phyloP scores from a whole-genome alignment of 1,284 basidiomycete genomes.

The Ustilago curta region DNA sequence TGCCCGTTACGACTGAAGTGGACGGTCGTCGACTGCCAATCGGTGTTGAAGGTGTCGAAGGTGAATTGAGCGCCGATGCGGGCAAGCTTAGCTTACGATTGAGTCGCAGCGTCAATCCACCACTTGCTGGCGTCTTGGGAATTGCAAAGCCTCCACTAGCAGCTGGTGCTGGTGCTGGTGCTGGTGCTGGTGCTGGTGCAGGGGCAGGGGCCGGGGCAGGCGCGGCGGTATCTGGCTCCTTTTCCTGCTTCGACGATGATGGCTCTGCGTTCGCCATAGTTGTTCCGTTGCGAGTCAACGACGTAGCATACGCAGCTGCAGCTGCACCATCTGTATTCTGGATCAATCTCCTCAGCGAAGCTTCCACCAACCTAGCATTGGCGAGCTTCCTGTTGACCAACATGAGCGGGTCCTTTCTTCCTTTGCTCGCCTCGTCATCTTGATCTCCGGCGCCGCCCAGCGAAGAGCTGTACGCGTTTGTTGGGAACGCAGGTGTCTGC shows the following conservation, averaged over 20 bases:
- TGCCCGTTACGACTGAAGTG: constrained; percentile 3
- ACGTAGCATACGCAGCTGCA: constrained; percentile 31
- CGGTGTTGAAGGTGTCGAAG: constrained; percentile 29
- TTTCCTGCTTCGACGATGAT: neutral
- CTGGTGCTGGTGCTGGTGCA: constrained; percentile 4
- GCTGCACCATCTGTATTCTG: constrained; percentile 56
- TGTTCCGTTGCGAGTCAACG: constrained; percentile 12
- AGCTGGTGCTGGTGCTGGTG: neutral
- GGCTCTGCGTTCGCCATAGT: neutral
- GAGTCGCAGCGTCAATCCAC: constrained; percentile 40
- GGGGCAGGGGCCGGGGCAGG: neutral
- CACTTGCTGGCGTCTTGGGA: constrained; percentile 34
- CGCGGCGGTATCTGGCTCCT: neutral
- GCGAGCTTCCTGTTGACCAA: constrained; percentile 60
- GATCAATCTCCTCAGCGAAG: constrained; percentile 54
- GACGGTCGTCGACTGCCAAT: constrained; percentile 18
- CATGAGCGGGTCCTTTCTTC: constrained; percentile 40
- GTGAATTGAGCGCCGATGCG: constrained; percentile 22
- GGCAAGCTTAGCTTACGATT: constrained; percentile 36
- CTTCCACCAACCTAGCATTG: constrained; percentile 59
- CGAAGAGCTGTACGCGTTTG: constrained; percentile 38
- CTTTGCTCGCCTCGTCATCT: constrained; percentile 13
- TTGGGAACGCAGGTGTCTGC: constrained; percentile 56
- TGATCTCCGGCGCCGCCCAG: constrained; percentile 16
- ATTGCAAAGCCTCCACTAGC: constrained; percentile 23